phyloP scores from a whole-genome alignment of 352 stramenopile species.

The Globisporangium apiculatum region DNA sequence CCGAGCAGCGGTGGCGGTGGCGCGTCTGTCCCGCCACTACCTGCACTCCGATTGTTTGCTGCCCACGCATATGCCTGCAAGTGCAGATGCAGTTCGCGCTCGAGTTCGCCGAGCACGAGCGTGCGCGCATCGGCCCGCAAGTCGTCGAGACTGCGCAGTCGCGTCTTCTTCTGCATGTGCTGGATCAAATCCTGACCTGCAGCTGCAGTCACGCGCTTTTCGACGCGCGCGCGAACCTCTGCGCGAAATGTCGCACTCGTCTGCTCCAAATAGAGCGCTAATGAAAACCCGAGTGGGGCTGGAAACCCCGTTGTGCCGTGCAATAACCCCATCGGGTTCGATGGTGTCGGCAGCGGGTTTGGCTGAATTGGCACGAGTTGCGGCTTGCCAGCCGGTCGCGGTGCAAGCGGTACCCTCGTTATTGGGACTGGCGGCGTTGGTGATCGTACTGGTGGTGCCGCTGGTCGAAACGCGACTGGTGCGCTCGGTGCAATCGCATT shows the following conservation, averaged over 20 bases:
- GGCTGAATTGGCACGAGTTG: conserved; percentile 76
- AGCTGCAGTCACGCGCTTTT: conserved; percentile 67
- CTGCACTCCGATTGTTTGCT: conserved; percentile 13
- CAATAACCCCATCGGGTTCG: conserved; percentile 54
- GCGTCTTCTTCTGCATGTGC: conserved; percentile 83
- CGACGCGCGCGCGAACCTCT: conserved; percentile 63
- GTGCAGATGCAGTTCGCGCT: conserved; percentile 63
- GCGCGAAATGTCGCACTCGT: conserved; percentile 56
- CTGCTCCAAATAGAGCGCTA: conserved; percentile 71
- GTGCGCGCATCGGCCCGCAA: conserved; percentile 55
- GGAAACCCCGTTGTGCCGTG: too few species aligned
- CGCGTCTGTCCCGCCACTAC: neutral
- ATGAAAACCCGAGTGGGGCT: conserved; percentile 31
- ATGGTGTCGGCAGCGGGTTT: conserved; percentile 63
- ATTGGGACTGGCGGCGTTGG: conserved; percentile 5
- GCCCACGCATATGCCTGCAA: conserved; percentile 69
- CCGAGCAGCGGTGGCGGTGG: conserved; percentile 5
- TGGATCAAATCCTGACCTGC: conserved; percentile 68
- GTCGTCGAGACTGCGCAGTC: conserved; percentile 61
- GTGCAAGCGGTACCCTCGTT: conserved; percentile 4
- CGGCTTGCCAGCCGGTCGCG: conserved; percentile 12
- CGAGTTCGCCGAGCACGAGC: conserved; percentile 59
- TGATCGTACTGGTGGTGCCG: too few species aligned
- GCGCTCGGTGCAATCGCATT: conserved; percentile 23
- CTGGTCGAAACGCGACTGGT: too few species aligned